Conservation (phyloP, 1,139 yeast genomes). For the Diutina ranongensis region DNA sequence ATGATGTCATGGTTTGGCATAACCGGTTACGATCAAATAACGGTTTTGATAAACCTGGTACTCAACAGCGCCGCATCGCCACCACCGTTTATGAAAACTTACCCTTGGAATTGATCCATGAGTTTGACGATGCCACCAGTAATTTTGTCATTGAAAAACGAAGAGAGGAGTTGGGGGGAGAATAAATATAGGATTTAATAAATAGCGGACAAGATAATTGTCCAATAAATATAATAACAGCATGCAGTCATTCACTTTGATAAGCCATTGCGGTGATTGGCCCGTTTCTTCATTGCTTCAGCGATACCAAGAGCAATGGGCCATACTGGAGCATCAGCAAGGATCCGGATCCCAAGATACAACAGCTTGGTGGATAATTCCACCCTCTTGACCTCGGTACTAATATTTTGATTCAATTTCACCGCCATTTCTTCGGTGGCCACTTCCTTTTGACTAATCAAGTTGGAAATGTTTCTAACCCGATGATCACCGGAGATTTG, state of each 20-base stretch:
- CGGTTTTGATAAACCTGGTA: not conserved
- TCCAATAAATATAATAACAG: not conserved
- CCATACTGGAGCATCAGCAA: constrained; percentile 80
- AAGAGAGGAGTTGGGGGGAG: not conserved
- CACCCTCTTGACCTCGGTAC: constrained; percentile 3
- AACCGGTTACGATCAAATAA: not conserved
- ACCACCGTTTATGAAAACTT: not conserved
- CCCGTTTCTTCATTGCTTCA: constrained; percentile 49
- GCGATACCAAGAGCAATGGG: constrained; percentile 68
- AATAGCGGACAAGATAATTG: not conserved
- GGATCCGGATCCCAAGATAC: constrained; percentile 56
- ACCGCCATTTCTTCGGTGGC: not conserved
- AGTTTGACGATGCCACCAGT: not conserved
- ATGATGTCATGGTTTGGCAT: not conserved
- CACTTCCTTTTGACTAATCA: constrained; percentile 1
- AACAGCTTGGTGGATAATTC: constrained; percentile 40
- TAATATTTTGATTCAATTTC: not conserved
- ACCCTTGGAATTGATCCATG: not conserved
- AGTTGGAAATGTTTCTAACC: not conserved
- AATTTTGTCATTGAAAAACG: not conserved
- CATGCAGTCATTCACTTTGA: not conserved
- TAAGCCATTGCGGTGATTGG: not conserved
- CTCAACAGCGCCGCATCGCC: not conserved
- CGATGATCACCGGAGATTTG: constrained; percentile 3
- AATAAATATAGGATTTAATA: constrained; percentile 4